These are phyloP conservation scores for Colletotrichum neosansevieriae DNA, from an alignment of 2,329 filamentous ascomycete genomes.

Conservation along the genomic window DNA sequence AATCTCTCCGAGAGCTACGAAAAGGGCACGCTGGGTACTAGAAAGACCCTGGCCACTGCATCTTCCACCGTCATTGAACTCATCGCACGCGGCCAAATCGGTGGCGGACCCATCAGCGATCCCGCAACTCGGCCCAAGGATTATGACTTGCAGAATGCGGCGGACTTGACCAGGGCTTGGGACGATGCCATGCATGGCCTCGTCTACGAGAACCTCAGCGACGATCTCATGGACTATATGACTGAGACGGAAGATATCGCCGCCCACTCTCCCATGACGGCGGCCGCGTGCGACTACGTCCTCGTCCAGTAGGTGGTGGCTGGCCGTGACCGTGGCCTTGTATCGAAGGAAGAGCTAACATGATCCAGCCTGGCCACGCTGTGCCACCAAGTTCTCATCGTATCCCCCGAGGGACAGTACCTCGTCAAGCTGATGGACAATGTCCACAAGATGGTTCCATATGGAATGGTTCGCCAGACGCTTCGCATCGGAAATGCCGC, in stretches of 20 bases:
- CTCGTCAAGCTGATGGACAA: constrained; percentile 78
- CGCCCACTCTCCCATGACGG: constrained; percentile 70
- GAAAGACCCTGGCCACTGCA: constrained; percentile 81
- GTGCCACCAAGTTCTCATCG: constrained; percentile 78
- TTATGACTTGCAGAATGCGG: constrained; percentile 70
- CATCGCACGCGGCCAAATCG: constrained; percentile 73
- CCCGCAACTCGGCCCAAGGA: constrained; percentile 43
- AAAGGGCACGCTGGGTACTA: constrained; percentile 78
- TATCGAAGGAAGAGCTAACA: background rate
- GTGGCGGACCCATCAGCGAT: constrained; percentile 61
- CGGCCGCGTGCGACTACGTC: constrained; percentile 74
- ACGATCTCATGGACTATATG: constrained; percentile 73
- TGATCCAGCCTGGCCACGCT: constrained; percentile 74
- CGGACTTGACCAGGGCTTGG: constrained; percentile 74
- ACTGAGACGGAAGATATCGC: constrained; percentile 72
- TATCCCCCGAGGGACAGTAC: constrained; percentile 81
- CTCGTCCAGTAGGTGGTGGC: constrained; percentile 72
- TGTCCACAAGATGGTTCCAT: constrained; percentile 78
- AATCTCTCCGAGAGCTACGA: constrained; percentile 86
- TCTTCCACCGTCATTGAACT: constrained; percentile 78
- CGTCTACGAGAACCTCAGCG: constrained; percentile 76
- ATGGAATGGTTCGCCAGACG: constrained; percentile 78
- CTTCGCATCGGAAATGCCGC: constrained; percentile 82
- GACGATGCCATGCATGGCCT: constrained; percentile 74
- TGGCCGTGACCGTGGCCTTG: background rate